Evolutionary conservation across 768 basidiomycete genomes (phyloP), one percentile per base, ranked within the genome.

Genomic region (Termitomyces sp.): DNA sequence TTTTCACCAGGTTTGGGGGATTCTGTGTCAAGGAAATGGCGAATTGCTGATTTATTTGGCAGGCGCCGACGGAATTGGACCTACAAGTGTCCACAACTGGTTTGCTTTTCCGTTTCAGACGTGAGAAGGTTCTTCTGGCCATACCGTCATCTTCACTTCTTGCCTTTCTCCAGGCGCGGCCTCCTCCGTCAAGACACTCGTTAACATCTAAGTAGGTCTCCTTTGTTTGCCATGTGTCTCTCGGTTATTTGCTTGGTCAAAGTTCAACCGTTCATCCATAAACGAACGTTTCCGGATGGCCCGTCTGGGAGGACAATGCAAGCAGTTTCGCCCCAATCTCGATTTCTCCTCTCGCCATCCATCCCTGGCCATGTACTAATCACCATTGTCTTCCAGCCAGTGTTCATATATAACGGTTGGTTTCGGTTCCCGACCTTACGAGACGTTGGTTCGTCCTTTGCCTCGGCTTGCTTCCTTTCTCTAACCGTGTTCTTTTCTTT

Each of bases 161-260:
- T 66, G 68, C 62, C 46, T 62, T 60, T 68, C 56, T 68, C 70
- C 74, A 85, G 85, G 86, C 78, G 79, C 85, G 86, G 86, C 86
- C 84, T 85, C 86, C 85, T 88, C 85, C 85, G 84, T 79, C 68
- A 71, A 73, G 72, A 82, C 84, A 74, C 70, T 89, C 87, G 64
- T 86, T 87, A 76, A 75, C 68, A 72, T 65, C 66, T 75, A 77
- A 82, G 86, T 86, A 64, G 62, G 78, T 72, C 33, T 59, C 59
- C 61, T 66, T 66, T 67, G 57, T 65, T 55, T 55, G 55, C 44
- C 45, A 51, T 44, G 45, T 45, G 35, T 50, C 49, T 62, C 40
- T 63, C 64, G 64, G 57, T 28, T 49, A 42, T 32, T 32, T 12
- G 39, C 52, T 54, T 24, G 53, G 20, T 24, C 8, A 54, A 54